Conservation (phyloP, 352 stramenopile species). For the Phytophthora sojae region DNA sequence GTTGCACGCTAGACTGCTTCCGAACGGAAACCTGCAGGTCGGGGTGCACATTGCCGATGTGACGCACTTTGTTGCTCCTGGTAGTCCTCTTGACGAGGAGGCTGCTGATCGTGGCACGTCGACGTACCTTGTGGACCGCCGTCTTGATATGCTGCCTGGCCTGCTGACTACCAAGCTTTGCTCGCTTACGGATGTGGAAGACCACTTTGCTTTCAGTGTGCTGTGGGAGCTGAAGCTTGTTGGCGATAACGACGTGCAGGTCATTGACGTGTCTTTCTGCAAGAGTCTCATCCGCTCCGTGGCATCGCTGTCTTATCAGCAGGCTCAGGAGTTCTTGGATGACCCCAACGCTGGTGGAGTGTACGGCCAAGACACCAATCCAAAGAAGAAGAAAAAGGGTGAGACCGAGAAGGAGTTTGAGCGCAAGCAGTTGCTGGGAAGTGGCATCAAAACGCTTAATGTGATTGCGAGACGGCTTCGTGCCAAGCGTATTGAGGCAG, state of each 20-base stretch:
- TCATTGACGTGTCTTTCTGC: slow-evolving; percentile 96
- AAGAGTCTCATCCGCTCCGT: slow-evolving; percentile 98
- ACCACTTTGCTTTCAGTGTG: slow-evolving; percentile 88
- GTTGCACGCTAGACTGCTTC: slow-evolving; percentile 93
- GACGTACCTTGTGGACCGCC: slow-evolving; percentile 98
- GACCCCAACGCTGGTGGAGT: slow-evolving; percentile 66
- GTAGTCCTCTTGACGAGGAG: slow-evolving; percentile 96
- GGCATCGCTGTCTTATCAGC: slow-evolving; percentile 96
- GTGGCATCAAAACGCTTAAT: slow-evolving; percentile 92
- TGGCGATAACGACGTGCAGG: slow-evolving; percentile 80
- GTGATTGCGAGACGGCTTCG: slow-evolving; percentile 92
- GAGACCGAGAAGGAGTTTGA: slow-evolving; percentile 44
- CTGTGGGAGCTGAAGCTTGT: slow-evolving; percentile 78
- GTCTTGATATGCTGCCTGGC: slow-evolving; percentile 98
- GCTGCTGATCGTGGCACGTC: slow-evolving; percentile 92
- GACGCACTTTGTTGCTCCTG: slow-evolving; percentile 97
- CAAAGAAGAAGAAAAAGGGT: slow-evolving; percentile 50
- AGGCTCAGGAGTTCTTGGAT: slow-evolving; percentile 97
- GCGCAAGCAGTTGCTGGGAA: slow-evolving; percentile 65
- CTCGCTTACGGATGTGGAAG: slow-evolving; percentile 89
- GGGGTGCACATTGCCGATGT: slow-evolving; percentile 99
- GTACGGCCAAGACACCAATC: slow-evolving; percentile 37
- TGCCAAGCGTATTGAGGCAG: slow-evolving; percentile 94
- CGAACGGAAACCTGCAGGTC: slow-evolving; percentile 94
- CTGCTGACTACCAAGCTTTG: slow-evolving; percentile 98